These are phyloP conservation scores for Pyrenophora teres DNA, from an alignment of 2,329 filamentous ascomycete genomes.

Conservation along the genomic window DNA sequence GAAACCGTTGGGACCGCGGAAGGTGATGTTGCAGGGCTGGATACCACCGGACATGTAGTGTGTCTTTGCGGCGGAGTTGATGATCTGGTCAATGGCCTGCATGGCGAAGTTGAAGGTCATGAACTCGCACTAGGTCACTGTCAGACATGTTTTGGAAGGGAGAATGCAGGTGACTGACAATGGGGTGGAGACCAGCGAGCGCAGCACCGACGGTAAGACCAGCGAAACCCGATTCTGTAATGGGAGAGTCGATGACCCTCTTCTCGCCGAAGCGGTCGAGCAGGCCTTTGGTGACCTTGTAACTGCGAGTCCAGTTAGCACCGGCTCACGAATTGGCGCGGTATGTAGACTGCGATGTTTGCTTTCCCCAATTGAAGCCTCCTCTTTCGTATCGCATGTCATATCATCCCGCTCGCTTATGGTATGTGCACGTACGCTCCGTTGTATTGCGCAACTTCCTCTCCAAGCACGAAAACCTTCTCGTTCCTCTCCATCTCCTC, in stretches of 20 bases:
- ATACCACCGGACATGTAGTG: slow-evolving; percentile 99
- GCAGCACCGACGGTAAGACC: slow-evolving; percentile 95
- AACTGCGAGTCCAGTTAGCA: slow-evolving; percentile 59
- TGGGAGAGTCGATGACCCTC: slow-evolving; percentile 96
- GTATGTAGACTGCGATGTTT: slow-evolving; percentile 5
- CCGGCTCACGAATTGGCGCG: background rate
- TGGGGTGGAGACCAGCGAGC: slow-evolving; percentile 88
- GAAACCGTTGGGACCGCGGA: slow-evolving; percentile 98
- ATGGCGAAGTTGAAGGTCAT: slow-evolving; percentile 99
- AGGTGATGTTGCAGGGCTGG: slow-evolving; percentile 99
- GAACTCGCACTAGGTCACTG: slow-evolving; percentile 79
- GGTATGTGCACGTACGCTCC: slow-evolving; percentile 67
- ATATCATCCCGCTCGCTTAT: slow-evolving; percentile 14
- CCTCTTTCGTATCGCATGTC: slow-evolving; percentile 4
- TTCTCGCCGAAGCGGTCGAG: slow-evolving; percentile 96
- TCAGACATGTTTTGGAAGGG: slow-evolving; percentile 14
- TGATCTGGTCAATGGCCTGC: slow-evolving; percentile 99
- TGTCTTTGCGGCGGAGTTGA: slow-evolving; percentile 98
- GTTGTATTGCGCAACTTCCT: slow-evolving; percentile 99
- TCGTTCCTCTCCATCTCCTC: slow-evolving; percentile 94
- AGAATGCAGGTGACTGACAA: slow-evolving; percentile 63
- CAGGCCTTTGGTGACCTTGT: slow-evolving; percentile 99
- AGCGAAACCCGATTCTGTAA: slow-evolving; percentile 94
- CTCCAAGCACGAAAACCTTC: slow-evolving; percentile 94
- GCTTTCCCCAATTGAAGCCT: background rate